Evolutionary conservation across 1,284 basidiomycete genomes (phyloP).

Genomic region (Cerrena zonata): DNA sequence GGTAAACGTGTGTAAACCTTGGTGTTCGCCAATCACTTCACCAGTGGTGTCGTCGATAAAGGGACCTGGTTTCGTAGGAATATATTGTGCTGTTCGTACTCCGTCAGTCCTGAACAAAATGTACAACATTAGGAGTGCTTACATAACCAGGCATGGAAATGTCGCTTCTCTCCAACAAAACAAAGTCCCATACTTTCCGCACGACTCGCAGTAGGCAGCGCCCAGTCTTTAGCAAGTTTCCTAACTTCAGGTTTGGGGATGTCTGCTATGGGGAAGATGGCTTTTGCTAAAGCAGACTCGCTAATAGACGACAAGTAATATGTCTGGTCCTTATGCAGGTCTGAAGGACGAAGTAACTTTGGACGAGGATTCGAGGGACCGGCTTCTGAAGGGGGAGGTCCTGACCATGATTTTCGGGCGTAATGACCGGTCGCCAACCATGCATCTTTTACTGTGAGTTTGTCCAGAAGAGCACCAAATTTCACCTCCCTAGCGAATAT

Average conservation of each 20-base stretch:
- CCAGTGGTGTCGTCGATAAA: slow-evolving; percentile 62
- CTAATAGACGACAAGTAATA: slow-evolving; percentile 85
- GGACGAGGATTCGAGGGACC: slow-evolving; percentile 36
- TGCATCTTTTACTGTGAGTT: slow-evolving; percentile 37
- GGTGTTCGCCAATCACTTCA: slow-evolving; percentile 55
- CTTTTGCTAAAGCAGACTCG: slow-evolving; percentile 55
- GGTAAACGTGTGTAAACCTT: slow-evolving; percentile 84
- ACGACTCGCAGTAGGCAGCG: slow-evolving; percentile 72
- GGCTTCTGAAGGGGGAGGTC: slow-evolving; percentile 14
- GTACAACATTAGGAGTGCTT: slow-evolving; percentile 16
- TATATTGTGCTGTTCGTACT: slow-evolving; percentile 62
- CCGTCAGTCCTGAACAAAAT: slow-evolving; percentile 7
- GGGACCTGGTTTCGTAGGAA: slow-evolving; percentile 59
- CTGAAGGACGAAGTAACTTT: slow-evolving; percentile 60
- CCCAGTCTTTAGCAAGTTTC: slow-evolving; percentile 63
- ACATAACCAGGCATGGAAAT: slow-evolving; percentile 77
- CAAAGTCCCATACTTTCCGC: slow-evolving; percentile 96
- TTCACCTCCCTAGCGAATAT: slow-evolving; percentile 73
- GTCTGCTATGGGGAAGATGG: slow-evolving; percentile 75
- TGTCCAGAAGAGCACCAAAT: slow-evolving; percentile 80
- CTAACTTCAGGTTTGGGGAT: slow-evolving; percentile 71
- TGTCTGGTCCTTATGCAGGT: slow-evolving; percentile 82
- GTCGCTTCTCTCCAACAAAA: slow-evolving; percentile 81
- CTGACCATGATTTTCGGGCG: slow-evolving; percentile 60
- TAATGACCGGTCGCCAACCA: slow-evolving; percentile 77